Base-by-base conservation (phyloP, 257 asterid species). In the Linderniella brevidens region DNA sequence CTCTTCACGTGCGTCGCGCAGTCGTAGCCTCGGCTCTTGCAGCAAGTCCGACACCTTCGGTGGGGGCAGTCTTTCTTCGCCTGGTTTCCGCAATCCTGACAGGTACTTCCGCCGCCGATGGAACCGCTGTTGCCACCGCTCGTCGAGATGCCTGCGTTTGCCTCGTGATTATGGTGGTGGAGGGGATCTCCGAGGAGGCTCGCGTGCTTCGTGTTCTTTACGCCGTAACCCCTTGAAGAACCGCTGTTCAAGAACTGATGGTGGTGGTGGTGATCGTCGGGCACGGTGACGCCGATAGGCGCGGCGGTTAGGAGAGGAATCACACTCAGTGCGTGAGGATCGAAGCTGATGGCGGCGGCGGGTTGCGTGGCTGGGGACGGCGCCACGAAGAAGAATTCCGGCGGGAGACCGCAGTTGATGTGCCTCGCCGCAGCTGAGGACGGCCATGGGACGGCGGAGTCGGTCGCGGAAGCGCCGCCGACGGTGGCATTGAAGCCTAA, bases 321-420 rank as follows among this genome's bases (percentile, higher is more conserved):
- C 35, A 46, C 51, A 13, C 11, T 35, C n/a, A 17, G 12, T 17
- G 12, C 36, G 35, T 17, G 12, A 4, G 32, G 51, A 17, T 46
- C 51, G 51, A 46, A 46, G 51, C 32, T 46, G 32, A 46, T 17
- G 1, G 51, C 11, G 35, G 51, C 19, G 18, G 32, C 51, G n/a
- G 51, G 43, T 39, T 44, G 48, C 4, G 17, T 13, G 19, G 17
- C 14, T 8, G 48, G 17, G 13, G 51, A 29, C 51, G 51, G 51
- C 11, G 51, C 51, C 19, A 46, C 51, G 51, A 46, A 46, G 51
- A 46, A 46, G 51, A 16, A 46, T 17, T 46, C 51, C 51, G 51
- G 51, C 35, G 51, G 35, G 12, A 46, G 32, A 4, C 51, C 51
- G 14, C 25, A 46, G 32, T 46, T 46, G 18, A 46, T 17, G 18